These are phyloP conservation scores for Penicillium ochrochloron DNA, from an alignment of 495 filamentous ascomycete genomes.

Conservation along the genomic window DNA sequence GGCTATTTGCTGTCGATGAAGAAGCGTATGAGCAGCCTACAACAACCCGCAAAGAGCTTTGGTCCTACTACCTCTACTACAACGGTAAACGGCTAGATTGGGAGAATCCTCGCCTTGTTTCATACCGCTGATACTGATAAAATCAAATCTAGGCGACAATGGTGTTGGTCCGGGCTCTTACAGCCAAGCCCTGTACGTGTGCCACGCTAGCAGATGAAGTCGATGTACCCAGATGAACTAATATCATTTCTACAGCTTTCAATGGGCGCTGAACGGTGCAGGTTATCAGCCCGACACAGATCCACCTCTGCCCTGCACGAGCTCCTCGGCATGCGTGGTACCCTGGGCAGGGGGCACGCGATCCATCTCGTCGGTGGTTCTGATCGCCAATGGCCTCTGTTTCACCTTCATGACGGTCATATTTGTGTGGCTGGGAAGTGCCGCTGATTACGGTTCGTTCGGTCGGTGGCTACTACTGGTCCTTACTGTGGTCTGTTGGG, in stretches of 20 bases:
- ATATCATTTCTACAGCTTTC: slow-evolving; percentile 38
- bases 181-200: slow-evolving; percentile 46
- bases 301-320: slow-evolving; percentile 45
- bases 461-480: slow-evolving; percentile 53
- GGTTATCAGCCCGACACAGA: slow-evolving; percentile 49
- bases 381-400: slow-evolving; percentile 56
- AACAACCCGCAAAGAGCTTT: slow-evolving; percentile 51
- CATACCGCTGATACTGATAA: not conserved
- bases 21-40: slow-evolving; percentile 49
- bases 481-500: slow-evolving; percentile 54
- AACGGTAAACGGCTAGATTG: slow-evolving; percentile 33
- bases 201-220: not conserved
- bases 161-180: slow-evolving; percentile 55
- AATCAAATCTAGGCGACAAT: slow-evolving; percentile 44
- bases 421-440: slow-evolving; percentile 53
- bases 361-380: slow-evolving; percentile 50
- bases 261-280: slow-evolving; percentile 50
- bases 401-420: slow-evolving; percentile 56
- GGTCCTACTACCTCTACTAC: slow-evolving; percentile 56
- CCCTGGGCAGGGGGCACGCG: slow-evolving; percentile 50
- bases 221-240: not conserved
- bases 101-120: not conserved
- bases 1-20: slow-evolving; percentile 45
- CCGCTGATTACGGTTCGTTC: slow-evolving; percentile 56
- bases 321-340: slow-evolving; percentile 50